Percentiles rank a stretch among this genome's conserved stretches.
Conservation (phyloP, 2,329 filamentous ascomycete genomes). For the Mollisiaceae sp. region DNA sequence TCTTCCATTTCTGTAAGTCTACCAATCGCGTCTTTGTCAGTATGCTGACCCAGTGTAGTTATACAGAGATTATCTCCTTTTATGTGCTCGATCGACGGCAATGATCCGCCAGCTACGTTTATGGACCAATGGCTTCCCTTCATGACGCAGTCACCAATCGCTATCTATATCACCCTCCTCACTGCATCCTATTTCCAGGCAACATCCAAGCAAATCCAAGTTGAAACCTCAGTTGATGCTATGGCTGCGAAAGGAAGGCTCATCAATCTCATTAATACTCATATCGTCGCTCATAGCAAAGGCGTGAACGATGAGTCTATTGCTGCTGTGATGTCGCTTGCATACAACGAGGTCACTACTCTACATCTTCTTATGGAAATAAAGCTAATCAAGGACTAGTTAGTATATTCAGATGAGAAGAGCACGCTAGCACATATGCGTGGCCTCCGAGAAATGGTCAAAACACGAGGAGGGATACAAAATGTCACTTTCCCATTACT, state of each 20-base stretch:
- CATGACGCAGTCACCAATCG: constrained; percentile 42
- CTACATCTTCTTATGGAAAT: constrained; percentile 25
- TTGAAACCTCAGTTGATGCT: constrained; percentile 38
- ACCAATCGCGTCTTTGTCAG: background rate
- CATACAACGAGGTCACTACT: constrained; percentile 40
- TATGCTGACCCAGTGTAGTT: constrained; percentile 29
- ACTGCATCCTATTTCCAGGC: constrained; percentile 42
- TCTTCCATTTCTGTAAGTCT: constrained; percentile 41
- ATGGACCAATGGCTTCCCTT: constrained; percentile 39
- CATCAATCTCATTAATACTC: constrained; percentile 39
- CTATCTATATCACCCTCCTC: constrained; percentile 41
- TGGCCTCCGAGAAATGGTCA: constrained; percentile 42
- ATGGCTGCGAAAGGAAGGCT: constrained; percentile 38
- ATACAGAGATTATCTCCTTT: constrained; percentile 40
- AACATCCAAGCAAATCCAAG: constrained; percentile 29
- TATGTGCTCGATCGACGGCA: constrained; percentile 43
- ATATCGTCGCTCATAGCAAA: constrained; percentile 31
- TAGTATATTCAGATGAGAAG: constrained; percentile 39
- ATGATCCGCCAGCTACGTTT: constrained; percentile 35
- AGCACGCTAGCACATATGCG: constrained; percentile 42
- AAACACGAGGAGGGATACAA: constrained; percentile 36
- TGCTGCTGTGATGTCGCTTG: constrained; percentile 40
- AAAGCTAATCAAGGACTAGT: constrained; percentile 12
- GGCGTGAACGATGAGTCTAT: constrained; percentile 39
- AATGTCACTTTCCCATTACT: constrained; percentile 27